Evolutionary conservation across 352 stramenopile species (phyloP), one percentile per base, ranked within the genome.

Genomic region (Chrysophaeum taylorii): DNA sequence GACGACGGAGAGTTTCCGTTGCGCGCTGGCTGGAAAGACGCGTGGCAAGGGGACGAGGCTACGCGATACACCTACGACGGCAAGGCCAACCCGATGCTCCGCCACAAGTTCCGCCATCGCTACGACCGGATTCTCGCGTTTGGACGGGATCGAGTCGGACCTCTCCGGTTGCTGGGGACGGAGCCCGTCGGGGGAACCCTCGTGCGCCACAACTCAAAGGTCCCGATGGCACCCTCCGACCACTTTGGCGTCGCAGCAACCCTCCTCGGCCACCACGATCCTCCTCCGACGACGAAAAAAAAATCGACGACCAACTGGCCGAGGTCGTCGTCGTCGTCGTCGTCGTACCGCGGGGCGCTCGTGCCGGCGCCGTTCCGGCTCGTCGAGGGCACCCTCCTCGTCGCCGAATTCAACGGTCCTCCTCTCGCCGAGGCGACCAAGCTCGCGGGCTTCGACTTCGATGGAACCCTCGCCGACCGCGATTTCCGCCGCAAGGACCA

Each of bases 21-120:
- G 9, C 16, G 23, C 31, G 36, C 31, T 7, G 52, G 52, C 33
- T 66, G 57, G 57, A 9, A 18, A 31, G 57, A 66, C 57, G 57
- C 57, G 12, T 66, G 31, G 33, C 25, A 45, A 36, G 35, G 12
- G 1, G 7, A 2, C 12, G 33, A 66, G 35, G n/a, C n/a, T n/a
- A n/a, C n/a, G n/a, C n/a, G n/a, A n/a, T 33, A 43, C 35, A 66
- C 57, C 5, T 66, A 66, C 57, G 35, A 66, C 57, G 57, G 57
- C 21, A 9, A 2, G 5, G 57, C 5, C 12, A 66, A 66, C 57
- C 1, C 2, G 12, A 66, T 66, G 57, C 57, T 66, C 12, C 4
- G 23, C 2, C 14, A 66, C 57, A 2, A 36, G 9, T 66, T 33
- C 57, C 7, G 27, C 12, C 5, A 63, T n/a, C 57, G 57, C 57